Percentiles rank a stretch among this genome's conserved stretches.
Conservation (phyloP, 805 yeast genomes). For the Kluyveromyces aestuarii region DNA sequence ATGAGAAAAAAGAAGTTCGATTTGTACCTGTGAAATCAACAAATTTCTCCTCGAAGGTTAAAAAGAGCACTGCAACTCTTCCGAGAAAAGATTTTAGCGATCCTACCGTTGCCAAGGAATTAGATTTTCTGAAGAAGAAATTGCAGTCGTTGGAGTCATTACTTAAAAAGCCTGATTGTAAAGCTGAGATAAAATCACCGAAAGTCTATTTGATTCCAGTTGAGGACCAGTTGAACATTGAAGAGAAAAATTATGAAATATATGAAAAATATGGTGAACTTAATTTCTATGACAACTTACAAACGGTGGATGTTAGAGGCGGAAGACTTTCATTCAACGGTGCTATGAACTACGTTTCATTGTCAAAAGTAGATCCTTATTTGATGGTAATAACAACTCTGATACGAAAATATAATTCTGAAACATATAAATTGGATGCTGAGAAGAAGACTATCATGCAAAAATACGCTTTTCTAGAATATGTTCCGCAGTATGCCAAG, state of each 20-base stretch:
- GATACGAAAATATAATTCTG: slow-evolving; percentile 21
- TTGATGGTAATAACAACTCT: slow-evolving; percentile 17
- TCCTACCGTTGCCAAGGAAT: slow-evolving; percentile 1
- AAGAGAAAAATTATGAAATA: neutral
- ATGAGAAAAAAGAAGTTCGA: neutral
- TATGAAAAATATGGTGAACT: slow-evolving; percentile 8
- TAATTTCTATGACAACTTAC: slow-evolving; percentile 24
- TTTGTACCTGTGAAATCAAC: slow-evolving; percentile 2
- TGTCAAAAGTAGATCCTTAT: slow-evolving; percentile 26
- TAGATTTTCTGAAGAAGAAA: slow-evolving; percentile 3
- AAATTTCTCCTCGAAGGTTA: neutral
- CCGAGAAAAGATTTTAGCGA: neutral
- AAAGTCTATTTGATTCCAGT: neutral
- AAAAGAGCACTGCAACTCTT: neutral
- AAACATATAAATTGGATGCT: slow-evolving; percentile 1
- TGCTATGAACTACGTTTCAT: slow-evolving; percentile 24
- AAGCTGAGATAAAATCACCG: neutral
- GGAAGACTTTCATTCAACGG: slow-evolving; percentile 28
- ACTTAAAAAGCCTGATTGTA: neutral
- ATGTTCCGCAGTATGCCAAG: neutral
- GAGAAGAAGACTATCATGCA: neutral
- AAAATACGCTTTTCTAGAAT: slow-evolving; percentile 3
- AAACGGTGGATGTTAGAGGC: slow-evolving; percentile 24
- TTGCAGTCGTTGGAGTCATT: slow-evolving; percentile 3
- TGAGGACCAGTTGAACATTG: neutral